Evolutionary conservation across 2,329 filamentous ascomycete species (phyloP).

Genomic region (Neofusicoccum umdonicola): DNA sequence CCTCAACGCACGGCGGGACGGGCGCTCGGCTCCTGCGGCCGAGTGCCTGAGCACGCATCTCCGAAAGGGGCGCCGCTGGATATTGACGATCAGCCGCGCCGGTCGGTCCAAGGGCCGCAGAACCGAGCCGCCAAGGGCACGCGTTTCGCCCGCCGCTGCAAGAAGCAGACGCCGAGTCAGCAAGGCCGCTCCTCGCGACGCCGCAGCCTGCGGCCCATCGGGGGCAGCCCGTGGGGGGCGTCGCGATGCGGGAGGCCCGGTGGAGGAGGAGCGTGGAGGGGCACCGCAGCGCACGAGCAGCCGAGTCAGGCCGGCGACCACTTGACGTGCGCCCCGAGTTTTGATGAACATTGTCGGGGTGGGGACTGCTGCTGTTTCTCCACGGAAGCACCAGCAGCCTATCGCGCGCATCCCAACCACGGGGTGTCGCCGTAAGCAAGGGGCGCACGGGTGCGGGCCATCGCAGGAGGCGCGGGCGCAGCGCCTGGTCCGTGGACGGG

Average conservation of each 20-base stretch:
- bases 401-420: not conserved
- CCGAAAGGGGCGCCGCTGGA: not conserved
- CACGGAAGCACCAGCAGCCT: not conserved
- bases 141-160: not conserved
- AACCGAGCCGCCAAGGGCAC: not conserved
- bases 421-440: not conserved
- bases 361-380: not conserved
- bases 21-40: not conserved
- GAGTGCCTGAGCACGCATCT: not conserved
- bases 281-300: not conserved
- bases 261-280: not conserved
- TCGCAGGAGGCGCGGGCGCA: not conserved
- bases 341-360: constrained; percentile 11
- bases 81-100: constrained; percentile 3
- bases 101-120: not conserved
- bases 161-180: not conserved
- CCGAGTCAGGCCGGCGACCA: not conserved
- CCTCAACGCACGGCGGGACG: not conserved
- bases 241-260: not conserved
- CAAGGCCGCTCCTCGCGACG: no score
- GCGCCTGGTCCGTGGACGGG: not conserved
- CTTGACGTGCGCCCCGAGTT: not conserved
- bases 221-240: no score
- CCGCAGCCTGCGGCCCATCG: no score
- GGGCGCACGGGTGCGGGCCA: not conserved